Evolutionary conservation across 2,329 filamentous ascomycete genomes (phyloP), one percentile per base, ranked within the genome.

Genomic region (Tolypocladium paradoxum): DNA sequence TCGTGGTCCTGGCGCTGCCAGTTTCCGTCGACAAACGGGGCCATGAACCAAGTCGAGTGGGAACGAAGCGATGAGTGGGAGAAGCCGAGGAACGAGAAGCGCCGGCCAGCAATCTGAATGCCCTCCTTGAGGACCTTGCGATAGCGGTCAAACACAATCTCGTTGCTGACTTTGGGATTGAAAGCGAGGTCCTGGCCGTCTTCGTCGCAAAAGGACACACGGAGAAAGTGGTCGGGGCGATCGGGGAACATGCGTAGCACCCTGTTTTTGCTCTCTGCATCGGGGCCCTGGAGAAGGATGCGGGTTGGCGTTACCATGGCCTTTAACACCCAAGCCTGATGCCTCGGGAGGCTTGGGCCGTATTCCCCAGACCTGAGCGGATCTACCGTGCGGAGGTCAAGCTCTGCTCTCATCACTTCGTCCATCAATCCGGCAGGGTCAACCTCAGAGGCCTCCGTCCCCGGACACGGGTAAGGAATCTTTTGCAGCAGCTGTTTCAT

Each of bases 11-110:
- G 73, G 0, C 67, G 53, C 3, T 56, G 34, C 7, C 55, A 54
- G 0, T 67, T 48, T 4, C 66, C 53, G 38, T 74, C 68, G 1
- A 70, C 14, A 49, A 81, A 82, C 0, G 72, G 66, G 0, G 77
- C 75, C 40, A 71, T 71, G 54, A 81, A 77, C 87, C 87, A 90
- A 36, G 79, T 83, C 0, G 84, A 83, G 54, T 89, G 86, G 0
- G 82, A 76, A 14, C 88, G 76, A 4, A 92, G 74, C 0, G 87
- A 90, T 0, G 87, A 92, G 65, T 91, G 85, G 0, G 87, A 90
- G 65, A 90, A 92, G 0, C 88, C 88, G 0, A 92, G 73, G 61
- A 91, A 92, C 0, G 69, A 67, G 61, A 82, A 90, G 1, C 67
- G 62, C 14, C 82, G 73, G 0, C 82, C 86, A 3, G 78, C 86